Evolutionary conservation across 495 filamentous ascomycete genomes (phyloP).

Genomic region (Neurospora sp.): DNA sequence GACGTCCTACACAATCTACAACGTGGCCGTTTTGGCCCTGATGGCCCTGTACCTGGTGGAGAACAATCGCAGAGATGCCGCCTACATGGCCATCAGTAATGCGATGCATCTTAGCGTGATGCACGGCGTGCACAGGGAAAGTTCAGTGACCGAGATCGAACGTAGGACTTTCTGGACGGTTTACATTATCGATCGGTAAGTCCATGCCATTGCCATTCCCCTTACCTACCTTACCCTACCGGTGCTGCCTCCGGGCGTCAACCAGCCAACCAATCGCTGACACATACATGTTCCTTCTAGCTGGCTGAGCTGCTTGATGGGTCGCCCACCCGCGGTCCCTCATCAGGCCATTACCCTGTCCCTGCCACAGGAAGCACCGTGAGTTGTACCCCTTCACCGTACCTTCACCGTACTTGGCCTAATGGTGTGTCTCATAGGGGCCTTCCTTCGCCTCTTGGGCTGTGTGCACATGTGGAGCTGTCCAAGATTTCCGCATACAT

Average conservation of each 20-base stretch:
- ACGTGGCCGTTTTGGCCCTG: constrained; percentile 26
- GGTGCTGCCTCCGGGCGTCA: neutral
- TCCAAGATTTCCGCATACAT: constrained; percentile 28
- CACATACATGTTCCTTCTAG: constrained; percentile 10
- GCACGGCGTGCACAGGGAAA: constrained; percentile 27
- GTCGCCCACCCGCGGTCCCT: constrained; percentile 25
- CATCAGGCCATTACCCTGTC: constrained; percentile 27
- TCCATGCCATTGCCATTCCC: neutral
- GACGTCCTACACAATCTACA: constrained; percentile 16
- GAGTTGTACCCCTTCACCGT: constrained; percentile 2
- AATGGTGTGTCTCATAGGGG: constrained; percentile 7
- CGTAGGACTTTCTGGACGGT: constrained; percentile 35
- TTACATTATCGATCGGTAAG: constrained; percentile 32
- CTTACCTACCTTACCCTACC: neutral
- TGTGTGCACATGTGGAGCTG: constrained; percentile 29
- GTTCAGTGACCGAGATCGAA: constrained; percentile 16
- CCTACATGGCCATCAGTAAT: constrained; percentile 25
- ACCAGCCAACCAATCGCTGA: neutral
- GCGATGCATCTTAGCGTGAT: constrained; percentile 27
- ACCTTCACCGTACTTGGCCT: neutral
- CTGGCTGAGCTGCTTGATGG: constrained; percentile 33
- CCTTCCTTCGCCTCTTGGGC: constrained; percentile 24
- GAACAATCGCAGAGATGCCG: constrained; percentile 29
- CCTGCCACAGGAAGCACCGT: constrained; percentile 23
- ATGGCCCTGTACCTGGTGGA: constrained; percentile 32